Evolutionary conservation across 306 rosid genomes (phyloP).

Genomic region (Carpinus fangiana): DNA sequence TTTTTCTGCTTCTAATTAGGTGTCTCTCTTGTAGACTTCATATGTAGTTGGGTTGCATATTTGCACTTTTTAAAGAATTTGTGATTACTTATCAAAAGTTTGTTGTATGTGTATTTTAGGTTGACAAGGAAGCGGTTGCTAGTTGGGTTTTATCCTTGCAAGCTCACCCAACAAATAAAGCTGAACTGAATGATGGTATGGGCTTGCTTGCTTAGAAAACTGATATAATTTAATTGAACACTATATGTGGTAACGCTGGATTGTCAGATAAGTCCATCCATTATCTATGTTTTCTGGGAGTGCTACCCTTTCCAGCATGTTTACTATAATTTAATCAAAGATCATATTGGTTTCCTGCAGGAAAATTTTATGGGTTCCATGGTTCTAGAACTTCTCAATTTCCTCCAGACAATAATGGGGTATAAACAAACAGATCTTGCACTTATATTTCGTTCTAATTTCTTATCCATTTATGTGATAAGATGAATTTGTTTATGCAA

Average conservation of each 20-base stretch:
- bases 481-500: neutral
- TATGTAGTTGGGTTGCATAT: no score
- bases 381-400: constrained; percentile 80
- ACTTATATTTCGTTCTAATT: constrained; percentile 4
- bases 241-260: neutral
- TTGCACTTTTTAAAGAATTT: no score
- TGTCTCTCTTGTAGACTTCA: no score
- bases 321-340: neutral
- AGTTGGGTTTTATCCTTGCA: constrained; percentile 87
- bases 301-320: neutral
- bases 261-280: neutral
- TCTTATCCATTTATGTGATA: neutral
- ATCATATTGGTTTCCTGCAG: constrained; percentile 46
- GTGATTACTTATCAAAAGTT: neutral
- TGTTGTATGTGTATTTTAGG: constrained; percentile 32
- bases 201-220: constrained; percentile 3
- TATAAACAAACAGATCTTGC: constrained; percentile 36
- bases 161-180: constrained; percentile 47
- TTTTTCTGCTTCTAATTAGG: no score
- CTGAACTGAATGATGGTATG: constrained; percentile 52
- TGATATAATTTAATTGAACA: neutral
- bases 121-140: constrained; percentile 61
- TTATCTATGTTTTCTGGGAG: constrained; percentile 5
- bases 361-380: constrained; percentile 77
- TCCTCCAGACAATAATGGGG: constrained; percentile 64